Conservation (phyloP, 768 basidiomycete species). For the Paxillus involutus region DNA sequence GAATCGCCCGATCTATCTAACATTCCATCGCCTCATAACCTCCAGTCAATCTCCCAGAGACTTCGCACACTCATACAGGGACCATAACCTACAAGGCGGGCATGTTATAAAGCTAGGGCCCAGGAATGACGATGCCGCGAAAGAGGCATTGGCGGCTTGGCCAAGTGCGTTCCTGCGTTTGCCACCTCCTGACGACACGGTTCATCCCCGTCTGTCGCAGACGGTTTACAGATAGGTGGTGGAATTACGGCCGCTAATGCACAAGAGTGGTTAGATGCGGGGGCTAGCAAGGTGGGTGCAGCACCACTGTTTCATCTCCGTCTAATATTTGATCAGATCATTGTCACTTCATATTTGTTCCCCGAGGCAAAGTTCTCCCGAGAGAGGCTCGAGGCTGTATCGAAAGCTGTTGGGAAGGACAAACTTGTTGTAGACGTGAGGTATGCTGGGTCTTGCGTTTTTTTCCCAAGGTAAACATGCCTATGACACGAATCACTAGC, state of each 20-base stretch:
- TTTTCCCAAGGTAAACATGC: not conserved
- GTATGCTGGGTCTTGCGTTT: conserved; percentile 38
- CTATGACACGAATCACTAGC: conserved; percentile 39
- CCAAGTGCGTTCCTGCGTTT: conserved; percentile 47
- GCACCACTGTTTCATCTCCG: not conserved
- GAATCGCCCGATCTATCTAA: conserved; percentile 8
- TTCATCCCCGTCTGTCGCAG: conserved; percentile 35
- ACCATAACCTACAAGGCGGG: conserved; percentile 72
- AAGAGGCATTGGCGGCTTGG: conserved; percentile 82
- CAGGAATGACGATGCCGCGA: conserved; percentile 87
- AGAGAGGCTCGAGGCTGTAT: conserved; percentile 64
- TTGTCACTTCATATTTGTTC: conserved; percentile 97
- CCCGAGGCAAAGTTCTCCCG: conserved; percentile 78
- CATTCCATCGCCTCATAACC: not conserved
- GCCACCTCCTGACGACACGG: not conserved
- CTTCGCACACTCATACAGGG: conserved; percentile 77
- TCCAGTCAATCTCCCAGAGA: conserved; percentile 72
- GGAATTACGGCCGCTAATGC: conserved; percentile 87
- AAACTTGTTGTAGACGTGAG: conserved; percentile 92
- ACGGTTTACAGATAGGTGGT: conserved; percentile 87
- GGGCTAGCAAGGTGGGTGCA: conserved; percentile 79
- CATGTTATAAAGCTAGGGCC: conserved; percentile 97
- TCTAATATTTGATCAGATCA: conserved; percentile 58
- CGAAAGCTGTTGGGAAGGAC: conserved; percentile 73
- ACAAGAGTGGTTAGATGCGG: conserved; percentile 77